Evolutionary conservation across 345 rosid genomes (phyloP).

Genomic region (Melastoma malabathricum): DNA sequence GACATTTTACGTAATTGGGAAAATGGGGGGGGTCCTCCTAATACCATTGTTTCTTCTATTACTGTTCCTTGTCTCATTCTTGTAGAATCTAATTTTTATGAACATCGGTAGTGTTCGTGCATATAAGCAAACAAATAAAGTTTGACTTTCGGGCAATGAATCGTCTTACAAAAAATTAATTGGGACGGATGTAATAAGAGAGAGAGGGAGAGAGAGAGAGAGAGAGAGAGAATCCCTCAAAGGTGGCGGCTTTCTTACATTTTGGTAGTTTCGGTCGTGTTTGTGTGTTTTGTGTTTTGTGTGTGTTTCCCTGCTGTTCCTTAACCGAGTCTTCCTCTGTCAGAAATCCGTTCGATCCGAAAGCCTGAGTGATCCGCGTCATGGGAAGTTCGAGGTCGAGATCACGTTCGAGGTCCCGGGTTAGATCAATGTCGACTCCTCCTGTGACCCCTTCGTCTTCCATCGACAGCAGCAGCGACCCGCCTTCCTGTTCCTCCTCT

Average conservation of each 20-base stretch:
- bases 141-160: background rate
- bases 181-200: background rate
- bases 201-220: background rate
- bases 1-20: too few relatives aligned
- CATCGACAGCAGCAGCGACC: conserved; percentile 5
- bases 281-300: background rate
- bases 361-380: too few relatives aligned
- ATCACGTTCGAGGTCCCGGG: conserved; percentile 7
- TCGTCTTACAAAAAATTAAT: background rate
- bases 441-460: conserved; percentile 16
- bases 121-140: background rate
- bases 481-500: background rate
- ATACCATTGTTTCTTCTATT: too few relatives aligned
- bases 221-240: background rate
- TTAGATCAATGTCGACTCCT: too few relatives aligned
- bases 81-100: too few relatives aligned
- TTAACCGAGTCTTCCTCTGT: background rate
- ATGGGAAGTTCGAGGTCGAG: too few relatives aligned
- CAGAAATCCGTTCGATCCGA: background rate
- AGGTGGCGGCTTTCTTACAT: conserved; percentile 12
- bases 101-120: too few relatives aligned
- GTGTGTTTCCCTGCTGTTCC: conserved; percentile 1
- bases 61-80: too few relatives aligned
- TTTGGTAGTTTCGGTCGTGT: too few relatives aligned
- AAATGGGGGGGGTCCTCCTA: too few relatives aligned